Percentiles rank a stretch among this genome's conserved stretches.
Conservation (phyloP, 148 eudicot species). For the Drosera capensis region DNA sequence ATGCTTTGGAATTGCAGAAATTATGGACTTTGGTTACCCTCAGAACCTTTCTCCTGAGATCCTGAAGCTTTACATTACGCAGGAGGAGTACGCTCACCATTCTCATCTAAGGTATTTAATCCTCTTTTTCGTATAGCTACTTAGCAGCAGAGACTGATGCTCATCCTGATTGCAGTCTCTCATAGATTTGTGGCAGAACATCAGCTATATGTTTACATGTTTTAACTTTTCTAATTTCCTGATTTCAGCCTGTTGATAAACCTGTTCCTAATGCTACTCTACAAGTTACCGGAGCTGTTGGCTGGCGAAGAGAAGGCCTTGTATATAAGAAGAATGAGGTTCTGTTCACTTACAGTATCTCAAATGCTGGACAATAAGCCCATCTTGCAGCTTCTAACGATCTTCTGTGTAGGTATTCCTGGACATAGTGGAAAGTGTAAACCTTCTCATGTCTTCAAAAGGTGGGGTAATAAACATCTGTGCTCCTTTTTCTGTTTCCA, state of each 20-base stretch:
- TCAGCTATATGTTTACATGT: too few species aligned
- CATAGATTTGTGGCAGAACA: not conserved
- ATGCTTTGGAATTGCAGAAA: constrained; percentile 41
- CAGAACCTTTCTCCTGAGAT: constrained; percentile 97
- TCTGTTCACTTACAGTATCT: not conserved
- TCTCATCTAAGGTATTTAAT: constrained; percentile 71
- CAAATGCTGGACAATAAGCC: constrained; percentile 3
- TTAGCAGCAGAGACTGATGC: too few species aligned
- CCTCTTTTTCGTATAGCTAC: too few species aligned
- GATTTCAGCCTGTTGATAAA: constrained; percentile 61
- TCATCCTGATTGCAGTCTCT: not conserved
- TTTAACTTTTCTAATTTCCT: not conserved
- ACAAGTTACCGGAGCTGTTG: constrained; percentile 99
- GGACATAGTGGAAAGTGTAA: constrained; percentile 98
- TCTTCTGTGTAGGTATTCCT: constrained; percentile 58
- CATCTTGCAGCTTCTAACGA: constrained; percentile 6
- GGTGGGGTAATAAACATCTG: constrained; percentile 46
- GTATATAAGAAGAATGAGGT: constrained; percentile 95
- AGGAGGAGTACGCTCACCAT: constrained; percentile 96
- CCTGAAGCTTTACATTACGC: constrained; percentile 91
- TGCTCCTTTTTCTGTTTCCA: not conserved
- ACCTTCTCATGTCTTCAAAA: constrained; percentile 97
- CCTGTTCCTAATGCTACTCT: constrained; percentile 98
- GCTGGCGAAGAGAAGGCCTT: constrained; percentile 98
- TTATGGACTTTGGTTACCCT: constrained; percentile 98